Evolutionary conservation across 495 filamentous ascomycete genomes (phyloP).

Genomic region (Hypoxylon subgilvum): DNA sequence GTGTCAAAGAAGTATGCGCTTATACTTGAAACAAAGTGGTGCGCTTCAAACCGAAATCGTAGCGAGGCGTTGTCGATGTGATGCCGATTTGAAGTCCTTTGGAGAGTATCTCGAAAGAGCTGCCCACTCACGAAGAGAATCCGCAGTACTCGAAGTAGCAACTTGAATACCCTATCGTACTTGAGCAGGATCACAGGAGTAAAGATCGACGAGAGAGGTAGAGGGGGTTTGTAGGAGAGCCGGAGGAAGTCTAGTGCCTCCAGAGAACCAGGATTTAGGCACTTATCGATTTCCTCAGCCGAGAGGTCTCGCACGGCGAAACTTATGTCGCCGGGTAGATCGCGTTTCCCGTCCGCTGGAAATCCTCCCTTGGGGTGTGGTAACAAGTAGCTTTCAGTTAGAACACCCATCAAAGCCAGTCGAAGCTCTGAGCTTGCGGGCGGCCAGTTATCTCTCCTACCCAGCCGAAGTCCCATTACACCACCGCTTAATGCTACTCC

Average conservation of each 20-base stretch:
- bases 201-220: constrained; percentile 74
- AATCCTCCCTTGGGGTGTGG: not conserved
- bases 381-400: constrained; percentile 72
- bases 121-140: constrained; percentile 80
- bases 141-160: constrained; percentile 75
- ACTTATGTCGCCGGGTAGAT: constrained; percentile 79
- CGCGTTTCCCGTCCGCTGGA: constrained; percentile 44
- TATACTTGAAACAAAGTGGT: constrained; percentile 74
- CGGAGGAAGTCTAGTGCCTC: constrained; percentile 90
- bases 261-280: constrained; percentile 77
- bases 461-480: constrained; percentile 79
- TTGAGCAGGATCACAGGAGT: constrained; percentile 69
- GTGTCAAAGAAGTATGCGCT: constrained; percentile 77
- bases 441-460: constrained; percentile 81
- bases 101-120: constrained; percentile 66
- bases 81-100: constrained; percentile 41
- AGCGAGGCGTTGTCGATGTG: constrained; percentile 52
- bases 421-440: constrained; percentile 91
- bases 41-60: constrained; percentile 74
- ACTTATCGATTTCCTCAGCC: constrained; percentile 73
- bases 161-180: constrained; percentile 83
- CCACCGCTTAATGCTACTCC: constrained; percentile 72
- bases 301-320: constrained; percentile 86
- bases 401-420: constrained; percentile 82
- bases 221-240: constrained; percentile 80